A percentile compares a stretch with the other conserved stretches of the same genome.
Evolutionary conservation across 2,329 filamentous ascomycete species (phyloP).

Genomic region (Diaporthe sp.): DNA sequence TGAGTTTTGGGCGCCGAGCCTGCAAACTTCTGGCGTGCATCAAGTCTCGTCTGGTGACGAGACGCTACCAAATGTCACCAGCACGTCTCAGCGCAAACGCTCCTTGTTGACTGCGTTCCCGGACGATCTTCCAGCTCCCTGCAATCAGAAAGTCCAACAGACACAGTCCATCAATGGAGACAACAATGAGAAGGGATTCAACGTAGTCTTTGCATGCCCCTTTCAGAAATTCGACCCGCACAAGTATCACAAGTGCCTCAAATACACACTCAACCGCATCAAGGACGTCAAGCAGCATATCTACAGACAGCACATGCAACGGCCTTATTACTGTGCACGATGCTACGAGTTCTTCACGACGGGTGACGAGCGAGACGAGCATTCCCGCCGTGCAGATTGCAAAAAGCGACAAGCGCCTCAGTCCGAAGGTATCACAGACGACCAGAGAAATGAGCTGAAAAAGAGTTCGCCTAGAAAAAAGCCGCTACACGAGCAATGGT

Average conservation of each 20-base stretch:
- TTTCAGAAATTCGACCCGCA: conserved; percentile 5
- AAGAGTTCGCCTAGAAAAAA: not conserved
- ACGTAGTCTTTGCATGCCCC: not conserved
- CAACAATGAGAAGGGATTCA: not conserved
- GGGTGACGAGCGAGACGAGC: not conserved
- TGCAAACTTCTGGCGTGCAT: fast-evolving
- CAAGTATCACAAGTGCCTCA: conserved; percentile 1
- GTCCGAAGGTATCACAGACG: not conserved
- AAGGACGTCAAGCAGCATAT: conserved; percentile 33
- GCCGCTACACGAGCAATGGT: not conserved
- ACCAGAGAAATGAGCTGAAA: not conserved
- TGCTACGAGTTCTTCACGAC: not conserved
- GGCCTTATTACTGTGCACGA: not conserved
- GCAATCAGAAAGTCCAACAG: not conserved
- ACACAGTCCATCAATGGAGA: not conserved
- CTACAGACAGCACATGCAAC: conserved; percentile 4
- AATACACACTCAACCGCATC: conserved; percentile 8
- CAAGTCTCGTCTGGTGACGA: not conserved
- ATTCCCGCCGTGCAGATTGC: not conserved
- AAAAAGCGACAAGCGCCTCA: not conserved
- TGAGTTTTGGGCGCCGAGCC: not conserved
- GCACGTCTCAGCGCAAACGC: not conserved
- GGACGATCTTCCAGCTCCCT: not conserved
- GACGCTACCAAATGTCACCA: fast-evolving
- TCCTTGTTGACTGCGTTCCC: not conserved